Conservation (phyloP, 2,329 filamentous ascomycete genomes). For the Alternaria burnsii region DNA sequence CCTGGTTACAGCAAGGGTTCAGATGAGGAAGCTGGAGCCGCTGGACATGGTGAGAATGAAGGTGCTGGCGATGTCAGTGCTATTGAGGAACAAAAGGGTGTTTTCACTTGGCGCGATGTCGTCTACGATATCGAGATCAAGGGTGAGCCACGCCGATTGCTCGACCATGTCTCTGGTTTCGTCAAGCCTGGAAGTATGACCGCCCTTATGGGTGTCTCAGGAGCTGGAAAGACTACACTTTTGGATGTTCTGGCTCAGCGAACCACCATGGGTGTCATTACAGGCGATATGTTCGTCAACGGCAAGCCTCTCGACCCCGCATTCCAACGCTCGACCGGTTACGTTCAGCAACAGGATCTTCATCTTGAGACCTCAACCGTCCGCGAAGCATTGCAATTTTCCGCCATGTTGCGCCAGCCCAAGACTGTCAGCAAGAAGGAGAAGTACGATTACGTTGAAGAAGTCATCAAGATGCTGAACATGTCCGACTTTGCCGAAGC, state of each 20-base stretch:
- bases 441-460: slow-evolving; percentile 69
- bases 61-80: slow-evolving; percentile 51
- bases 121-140: slow-evolving; percentile 49
- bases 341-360: slow-evolving; percentile 53
- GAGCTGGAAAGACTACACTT: slow-evolving; percentile 51
- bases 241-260: slow-evolving; percentile 49
- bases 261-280: slow-evolving; percentile 50
- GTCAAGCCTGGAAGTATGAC: slow-evolving; percentile 64
- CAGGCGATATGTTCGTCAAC: slow-evolving; percentile 51
- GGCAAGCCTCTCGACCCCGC: slow-evolving; percentile 45
- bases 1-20: slow-evolving; percentile 37
- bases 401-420: slow-evolving; percentile 58
- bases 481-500: slow-evolving; percentile 74
- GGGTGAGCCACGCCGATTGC: slow-evolving; percentile 59
- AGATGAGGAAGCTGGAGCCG: slow-evolving; percentile 49
- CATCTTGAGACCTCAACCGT: slow-evolving; percentile 52
- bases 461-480: slow-evolving; percentile 71
- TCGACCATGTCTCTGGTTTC: slow-evolving; percentile 64
- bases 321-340: slow-evolving; percentile 52
- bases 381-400: slow-evolving; percentile 48
- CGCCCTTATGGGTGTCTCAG: slow-evolving; percentile 49
- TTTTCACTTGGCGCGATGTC: slow-evolving; percentile 51
- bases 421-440: slow-evolving; percentile 62
- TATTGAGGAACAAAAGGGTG: slow-evolving; percentile 51
- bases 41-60: slow-evolving; percentile 38